Conservation (phyloP, 129 eudicot genomes). For the Mikania micrantha region DNA sequence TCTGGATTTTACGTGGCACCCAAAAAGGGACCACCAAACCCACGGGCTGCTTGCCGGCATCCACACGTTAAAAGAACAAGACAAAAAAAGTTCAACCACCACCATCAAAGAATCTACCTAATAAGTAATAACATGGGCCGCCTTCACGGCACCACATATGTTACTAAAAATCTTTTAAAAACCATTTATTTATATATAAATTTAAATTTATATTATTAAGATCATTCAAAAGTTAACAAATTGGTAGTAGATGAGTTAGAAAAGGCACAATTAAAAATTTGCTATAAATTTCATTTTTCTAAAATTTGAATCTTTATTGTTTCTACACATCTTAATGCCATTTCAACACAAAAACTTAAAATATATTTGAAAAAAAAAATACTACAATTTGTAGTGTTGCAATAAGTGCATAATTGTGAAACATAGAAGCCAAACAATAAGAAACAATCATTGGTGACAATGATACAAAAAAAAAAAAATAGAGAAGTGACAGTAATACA, state of each 20-base stretch:
- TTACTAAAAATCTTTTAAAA: background rate
- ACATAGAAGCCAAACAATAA: background rate
- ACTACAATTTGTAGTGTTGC: background rate
- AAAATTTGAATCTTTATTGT: too few species aligned
- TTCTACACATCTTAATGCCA: too few species aligned
- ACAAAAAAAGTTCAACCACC: background rate
- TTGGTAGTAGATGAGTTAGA: too few species aligned
- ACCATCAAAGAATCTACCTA: background rate
- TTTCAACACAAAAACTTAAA: background rate
- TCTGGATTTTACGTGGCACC: slow-evolving; percentile 22
- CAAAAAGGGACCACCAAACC: slow-evolving; percentile 19
- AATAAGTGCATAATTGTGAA: background rate
- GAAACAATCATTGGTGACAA: slow-evolving; percentile 9
- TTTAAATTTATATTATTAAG: too few species aligned
- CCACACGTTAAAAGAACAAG: slow-evolving; percentile 4
- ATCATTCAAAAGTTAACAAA: too few species aligned
- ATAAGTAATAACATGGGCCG: background rate
- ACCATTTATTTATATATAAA: background rate
- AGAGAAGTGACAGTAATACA: background rate
- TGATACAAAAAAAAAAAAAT: slow-evolving; percentile 14
- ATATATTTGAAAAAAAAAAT: too few species aligned
- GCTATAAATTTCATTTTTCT: too few species aligned
- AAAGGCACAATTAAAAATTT: too few species aligned
- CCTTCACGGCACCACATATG: background rate
- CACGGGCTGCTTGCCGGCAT: slow-evolving; percentile 25